phyloP scores from a whole-genome alignment of 768 basidiomycete genomes.

The Tricholoma terreum region DNA sequence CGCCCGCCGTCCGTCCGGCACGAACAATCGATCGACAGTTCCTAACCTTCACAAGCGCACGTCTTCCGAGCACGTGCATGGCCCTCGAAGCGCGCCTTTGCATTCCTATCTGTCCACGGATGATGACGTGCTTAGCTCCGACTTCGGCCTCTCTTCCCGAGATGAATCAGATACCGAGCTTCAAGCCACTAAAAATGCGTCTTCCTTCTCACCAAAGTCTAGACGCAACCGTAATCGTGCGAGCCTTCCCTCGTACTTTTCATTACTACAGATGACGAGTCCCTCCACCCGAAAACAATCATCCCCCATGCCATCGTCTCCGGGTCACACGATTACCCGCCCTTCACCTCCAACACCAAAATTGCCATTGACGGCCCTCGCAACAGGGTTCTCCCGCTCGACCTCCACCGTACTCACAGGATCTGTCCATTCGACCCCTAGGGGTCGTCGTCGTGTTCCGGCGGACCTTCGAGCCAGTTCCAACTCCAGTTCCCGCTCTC shows the following conservation, averaged over 20 bases:
- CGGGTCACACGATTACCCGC: slow-evolving; percentile 44
- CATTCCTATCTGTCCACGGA: slow-evolving; percentile 39
- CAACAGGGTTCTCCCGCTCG: slow-evolving; percentile 18
- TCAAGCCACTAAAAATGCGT: slow-evolving; percentile 23
- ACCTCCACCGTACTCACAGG: slow-evolving; percentile 22
- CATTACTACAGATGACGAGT: slow-evolving; percentile 57
- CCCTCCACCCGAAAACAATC: slow-evolving; percentile 28
- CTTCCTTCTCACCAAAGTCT: slow-evolving; percentile 44
- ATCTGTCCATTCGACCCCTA: slow-evolving; percentile 42
- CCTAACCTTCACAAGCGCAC: slow-evolving; percentile 54
- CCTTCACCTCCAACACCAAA: slow-evolving; percentile 64
- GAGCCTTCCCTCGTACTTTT: slow-evolving; percentile 74
- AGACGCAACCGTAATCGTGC: slow-evolving; percentile 70
- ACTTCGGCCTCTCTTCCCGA: slow-evolving; percentile 36
- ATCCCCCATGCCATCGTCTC: slow-evolving; percentile 46
- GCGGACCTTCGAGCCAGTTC: slow-evolving; percentile 32
- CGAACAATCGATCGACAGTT: slow-evolving; percentile 62
- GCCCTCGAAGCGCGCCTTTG: slow-evolving; percentile 43
- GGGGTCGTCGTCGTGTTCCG: slow-evolving; percentile 48
- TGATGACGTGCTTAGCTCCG: slow-evolving; percentile 44
- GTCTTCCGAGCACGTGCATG: slow-evolving; percentile 41
- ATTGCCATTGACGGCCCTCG: slow-evolving; percentile 27
- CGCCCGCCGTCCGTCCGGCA: slow-evolving; percentile 66
- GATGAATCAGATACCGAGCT: slow-evolving; percentile 34
- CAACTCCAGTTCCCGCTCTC: slow-evolving; percentile 43